Base-by-base conservation (phyloP, 2,329 filamentous ascomycete species). In the Didymella segeticola region DNA sequence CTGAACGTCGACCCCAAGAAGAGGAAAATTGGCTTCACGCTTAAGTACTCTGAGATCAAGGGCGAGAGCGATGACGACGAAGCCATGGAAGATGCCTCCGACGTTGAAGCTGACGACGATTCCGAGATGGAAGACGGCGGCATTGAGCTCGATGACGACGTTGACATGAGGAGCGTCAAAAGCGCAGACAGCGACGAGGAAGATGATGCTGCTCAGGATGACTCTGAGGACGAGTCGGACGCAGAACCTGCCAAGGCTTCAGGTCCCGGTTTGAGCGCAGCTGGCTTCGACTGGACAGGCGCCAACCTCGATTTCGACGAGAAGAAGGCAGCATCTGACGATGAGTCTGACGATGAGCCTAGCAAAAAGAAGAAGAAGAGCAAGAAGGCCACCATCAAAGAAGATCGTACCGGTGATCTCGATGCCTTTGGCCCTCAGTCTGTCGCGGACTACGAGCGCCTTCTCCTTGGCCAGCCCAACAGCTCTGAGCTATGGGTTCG, bases 401-500 rank as follows among this genome's bases (percentile, higher is more conserved):
- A 95, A 45, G 96, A 99, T 71, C 87, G 87, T 60, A 99, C 93
- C 4, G 95, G 89, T n/a, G 90, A 96, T 65, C 85, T 99, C 10
- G 92, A 97, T 72, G 86, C 85, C 39, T 86, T 93, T 64, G 93
- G 93, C 0, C 95, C 95, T 2, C 92, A 96, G 72, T 93, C 91
- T 1, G 85, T 90, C 14, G 90, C 89, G 58, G 96, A 99, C 75
- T 99, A 92, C 74, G 96, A 99, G 78, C 89, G 95, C 63, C 86
- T 97, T 20, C 84, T 99, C 34, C 85, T 99, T 19, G 91, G 92
- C 50, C 90, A 96, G 72, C 92, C 95, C 2, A 92, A 98, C 77
- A 93, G 90, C n/a, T 96, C 93, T 0, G 82, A 89, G 57, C 83
- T 98, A 23, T 99, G 95, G 95, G 90, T 97, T 48, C 86, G 91